phyloP scores from a whole-genome alignment of 139 green algal genomes.

The Picochlorum sp. region DNA sequence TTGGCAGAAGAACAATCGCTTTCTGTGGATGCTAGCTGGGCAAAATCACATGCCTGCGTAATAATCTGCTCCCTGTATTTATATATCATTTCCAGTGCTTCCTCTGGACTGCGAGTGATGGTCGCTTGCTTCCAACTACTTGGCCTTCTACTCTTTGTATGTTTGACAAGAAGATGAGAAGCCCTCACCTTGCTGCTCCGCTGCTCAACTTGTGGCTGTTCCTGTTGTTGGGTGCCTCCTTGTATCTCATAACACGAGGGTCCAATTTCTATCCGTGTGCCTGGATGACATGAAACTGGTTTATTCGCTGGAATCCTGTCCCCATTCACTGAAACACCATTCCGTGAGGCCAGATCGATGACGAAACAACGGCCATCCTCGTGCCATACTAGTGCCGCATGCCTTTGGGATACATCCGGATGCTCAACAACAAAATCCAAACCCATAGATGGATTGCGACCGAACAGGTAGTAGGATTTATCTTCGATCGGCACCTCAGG shows the following conservation, averaged over 20 bases:
- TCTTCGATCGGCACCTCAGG: not conserved
- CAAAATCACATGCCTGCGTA: conserved; percentile 50
- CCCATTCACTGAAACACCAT: not conserved
- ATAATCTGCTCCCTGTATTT: conserved; percentile 37
- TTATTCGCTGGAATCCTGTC: conserved; percentile 5
- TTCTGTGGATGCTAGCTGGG: conserved; percentile 52
- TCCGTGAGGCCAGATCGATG: conserved; percentile 45
- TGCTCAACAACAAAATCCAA: conserved; percentile 26
- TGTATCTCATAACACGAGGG: not conserved
- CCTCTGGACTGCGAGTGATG: conserved; percentile 63
- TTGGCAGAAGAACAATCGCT: conserved; percentile 69
- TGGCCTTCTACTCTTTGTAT: conserved; percentile 54
- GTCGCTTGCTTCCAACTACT: conserved; percentile 70
- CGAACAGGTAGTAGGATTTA: not conserved
- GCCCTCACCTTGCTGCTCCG: conserved; percentile 40
- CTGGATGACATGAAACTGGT: not conserved
- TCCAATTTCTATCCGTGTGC: not conserved
- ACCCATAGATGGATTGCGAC: not conserved
- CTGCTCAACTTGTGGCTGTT: too few species aligned
- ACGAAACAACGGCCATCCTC: conserved; percentile 55
- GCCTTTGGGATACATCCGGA: conserved; percentile 25
- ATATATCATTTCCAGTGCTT: conserved; percentile 72
- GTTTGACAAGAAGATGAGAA: conserved; percentile 82
- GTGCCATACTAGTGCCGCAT: conserved; percentile 66
- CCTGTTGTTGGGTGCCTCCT: too few species aligned